Evolutionary conservation across 2,329 filamentous ascomycete species (phyloP).

Genomic region (Celoporthe dispersa): DNA sequence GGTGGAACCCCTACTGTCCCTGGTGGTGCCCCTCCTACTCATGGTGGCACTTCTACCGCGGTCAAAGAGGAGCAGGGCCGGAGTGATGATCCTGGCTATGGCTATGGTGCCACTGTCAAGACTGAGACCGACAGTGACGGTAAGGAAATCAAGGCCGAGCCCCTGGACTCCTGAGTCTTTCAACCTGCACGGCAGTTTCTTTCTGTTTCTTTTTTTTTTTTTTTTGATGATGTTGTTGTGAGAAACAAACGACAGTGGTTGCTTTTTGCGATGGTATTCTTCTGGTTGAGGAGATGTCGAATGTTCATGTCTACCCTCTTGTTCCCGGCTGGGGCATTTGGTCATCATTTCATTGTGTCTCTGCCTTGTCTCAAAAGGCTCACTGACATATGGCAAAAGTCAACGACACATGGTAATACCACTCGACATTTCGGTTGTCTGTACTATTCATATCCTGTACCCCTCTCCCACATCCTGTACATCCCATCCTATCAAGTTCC

Average conservation of each 20-base stretch:
- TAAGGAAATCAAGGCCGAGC: not conserved
- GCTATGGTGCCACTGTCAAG: not conserved
- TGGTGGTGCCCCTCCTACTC: not conserved
- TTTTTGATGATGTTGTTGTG: not conserved
- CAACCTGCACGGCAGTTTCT: not conserved
- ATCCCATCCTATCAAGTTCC: conserved; percentile 7
- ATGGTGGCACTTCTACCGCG: too few relatives aligned
- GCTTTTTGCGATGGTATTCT: not conserved
- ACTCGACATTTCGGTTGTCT: not conserved
- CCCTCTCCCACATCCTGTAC: conserved; percentile 10
- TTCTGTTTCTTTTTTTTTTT: too few relatives aligned
- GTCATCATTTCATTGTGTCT: not conserved
- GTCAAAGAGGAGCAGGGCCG: too few relatives aligned
- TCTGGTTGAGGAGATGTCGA: not conserved
- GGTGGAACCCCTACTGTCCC: not conserved
- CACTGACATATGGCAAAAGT: not conserved
- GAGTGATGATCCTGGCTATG: not conserved
- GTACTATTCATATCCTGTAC: conserved; percentile 6
- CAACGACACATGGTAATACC: not conserved
- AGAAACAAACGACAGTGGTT: not conserved
- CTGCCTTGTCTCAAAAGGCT: not conserved
- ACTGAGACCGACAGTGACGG: not conserved
- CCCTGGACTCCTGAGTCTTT: not conserved
- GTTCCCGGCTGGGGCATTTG: not conserved
- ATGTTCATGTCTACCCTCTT: not conserved